Evolutionary conservation across 2,329 filamentous ascomycete genomes (phyloP).

Genomic region (Beauveria rudraprayagi): DNA sequence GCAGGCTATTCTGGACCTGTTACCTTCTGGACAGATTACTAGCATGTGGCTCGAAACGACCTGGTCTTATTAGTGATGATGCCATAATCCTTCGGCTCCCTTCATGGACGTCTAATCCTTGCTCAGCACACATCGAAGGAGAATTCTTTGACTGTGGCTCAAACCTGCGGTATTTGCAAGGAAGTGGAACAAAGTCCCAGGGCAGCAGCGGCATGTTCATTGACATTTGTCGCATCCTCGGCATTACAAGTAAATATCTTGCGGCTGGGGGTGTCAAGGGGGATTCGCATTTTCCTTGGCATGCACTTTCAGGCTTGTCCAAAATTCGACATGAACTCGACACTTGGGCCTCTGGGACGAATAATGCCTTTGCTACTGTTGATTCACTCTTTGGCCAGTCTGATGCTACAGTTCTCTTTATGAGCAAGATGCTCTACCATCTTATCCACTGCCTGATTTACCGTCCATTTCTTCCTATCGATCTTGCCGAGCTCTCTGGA

Average conservation of each 20-base stretch:
- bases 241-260: conserved; percentile 75
- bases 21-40: conserved; percentile 82
- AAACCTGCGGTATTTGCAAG: conserved; percentile 66
- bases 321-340: conserved; percentile 81
- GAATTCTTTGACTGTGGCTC: conserved; percentile 74
- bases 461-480: conserved; percentile 76
- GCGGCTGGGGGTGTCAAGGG: conserved; percentile 81
- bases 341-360: conserved; percentile 74
- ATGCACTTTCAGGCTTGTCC: conserved; percentile 74
- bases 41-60: conserved; percentile 71
- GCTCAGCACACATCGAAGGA: conserved; percentile 59
- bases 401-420: conserved; percentile 68
- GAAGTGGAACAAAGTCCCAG: conserved; percentile 61
- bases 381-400: conserved; percentile 67
- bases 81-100: conserved; percentile 68
- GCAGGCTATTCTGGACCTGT: conserved; percentile 82
- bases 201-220: conserved; percentile 75
- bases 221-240: conserved; percentile 74
- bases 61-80: conserved; percentile 71
- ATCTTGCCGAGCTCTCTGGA: conserved; percentile 70
- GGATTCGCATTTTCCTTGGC: conserved; percentile 87
- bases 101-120: conserved; percentile 58
- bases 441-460: conserved; percentile 82
- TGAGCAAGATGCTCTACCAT: conserved; percentile 83
- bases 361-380: conserved; percentile 69